phyloP scores from a whole-genome alignment of 495 filamentous ascomycete genomes.

The Penicillium alfredii region DNA sequence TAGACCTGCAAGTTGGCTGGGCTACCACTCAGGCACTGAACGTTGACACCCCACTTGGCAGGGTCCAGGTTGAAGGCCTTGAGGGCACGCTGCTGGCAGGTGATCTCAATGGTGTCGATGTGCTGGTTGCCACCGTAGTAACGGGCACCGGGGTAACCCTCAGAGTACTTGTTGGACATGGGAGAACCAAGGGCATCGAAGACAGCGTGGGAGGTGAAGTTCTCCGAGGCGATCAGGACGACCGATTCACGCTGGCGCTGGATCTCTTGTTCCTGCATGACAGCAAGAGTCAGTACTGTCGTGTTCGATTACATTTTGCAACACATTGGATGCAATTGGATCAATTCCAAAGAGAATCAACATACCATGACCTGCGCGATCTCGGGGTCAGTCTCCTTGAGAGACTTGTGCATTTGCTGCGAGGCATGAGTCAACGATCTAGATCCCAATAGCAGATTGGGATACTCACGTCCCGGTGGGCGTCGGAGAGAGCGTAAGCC shows the following conservation, averaged over 20 bases:
- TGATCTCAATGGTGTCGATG: slow-evolving; percentile 92
- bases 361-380: slow-evolving; percentile 90
- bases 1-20: slow-evolving; percentile 98
- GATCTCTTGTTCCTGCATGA: slow-evolving; percentile 75
- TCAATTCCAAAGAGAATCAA: slow-evolving; percentile 44
- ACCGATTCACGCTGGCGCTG: slow-evolving; percentile 97
- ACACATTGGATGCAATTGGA: slow-evolving; percentile 1
- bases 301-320: no score
- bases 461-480: slow-evolving; percentile 76
- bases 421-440: slow-evolving; percentile 46
- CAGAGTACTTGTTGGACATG: slow-evolving; percentile 99
- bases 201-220: slow-evolving; percentile 97
- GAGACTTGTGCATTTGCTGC: slow-evolving; percentile 84
- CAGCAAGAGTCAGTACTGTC: no score
- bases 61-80: slow-evolving; percentile 82
- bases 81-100: slow-evolving; percentile 92
- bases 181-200: slow-evolving; percentile 93
- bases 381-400: slow-evolving; percentile 83
- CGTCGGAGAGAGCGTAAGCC: slow-evolving; percentile 79
- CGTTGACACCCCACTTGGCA: slow-evolving; percentile 97
- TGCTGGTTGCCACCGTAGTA: slow-evolving; percentile 99
- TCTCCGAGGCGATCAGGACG: slow-evolving; percentile 98
- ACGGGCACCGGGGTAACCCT: slow-evolving; percentile 95
- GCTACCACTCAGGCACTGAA: slow-evolving; percentile 81
- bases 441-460: neutral